Conservation (phyloP, 306 rosid genomes). For the Dalbergia oliveri region DNA sequence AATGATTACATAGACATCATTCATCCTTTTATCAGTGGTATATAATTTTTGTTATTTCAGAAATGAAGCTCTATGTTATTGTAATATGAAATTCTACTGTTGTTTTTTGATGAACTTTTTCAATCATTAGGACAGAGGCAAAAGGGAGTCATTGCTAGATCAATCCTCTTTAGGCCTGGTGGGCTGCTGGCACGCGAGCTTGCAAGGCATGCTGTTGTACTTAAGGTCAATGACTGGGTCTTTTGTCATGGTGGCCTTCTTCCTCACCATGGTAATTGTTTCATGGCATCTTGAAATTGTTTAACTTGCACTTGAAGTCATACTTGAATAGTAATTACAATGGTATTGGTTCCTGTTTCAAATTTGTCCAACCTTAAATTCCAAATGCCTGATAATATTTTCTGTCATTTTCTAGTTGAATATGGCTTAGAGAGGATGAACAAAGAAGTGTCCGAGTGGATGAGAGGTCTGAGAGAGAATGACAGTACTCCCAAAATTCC, state of each 20-base stretch:
- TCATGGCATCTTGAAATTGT: conserved; percentile 11
- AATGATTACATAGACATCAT: conserved; percentile 23
- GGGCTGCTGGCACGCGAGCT: conserved; percentile 83
- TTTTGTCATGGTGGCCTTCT: conserved; percentile 99
- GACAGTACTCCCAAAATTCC: conserved; percentile 57
- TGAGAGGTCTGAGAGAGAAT: conserved; percentile 69
- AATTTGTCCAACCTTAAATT: conserved; percentile 37
- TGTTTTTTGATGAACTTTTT: conserved; percentile 57
- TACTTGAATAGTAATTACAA: neutral
- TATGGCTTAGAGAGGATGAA: conserved; percentile 90
- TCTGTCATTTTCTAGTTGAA: conserved; percentile 60
- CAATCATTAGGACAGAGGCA: conserved; percentile 91
- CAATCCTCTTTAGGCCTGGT: conserved; percentile 86
- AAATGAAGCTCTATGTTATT: conserved; percentile 18
- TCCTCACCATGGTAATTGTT: conserved; percentile 92
- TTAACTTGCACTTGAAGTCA: neutral
- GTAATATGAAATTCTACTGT: conserved; percentile 34
- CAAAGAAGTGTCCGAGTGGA: conserved; percentile 89
- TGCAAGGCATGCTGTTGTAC: conserved; percentile 80
- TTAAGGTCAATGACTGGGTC: conserved; percentile 95
- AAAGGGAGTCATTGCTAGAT: conserved; percentile 88
- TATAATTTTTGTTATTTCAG: conserved; percentile 3
- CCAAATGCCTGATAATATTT: conserved; percentile 49
- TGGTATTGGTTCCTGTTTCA: conserved; percentile 36
- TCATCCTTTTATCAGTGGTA: conserved; percentile 1